Conservation (phyloP, 2,329 filamentous ascomycete species). For the Ophiostoma triangulosporum region DNA sequence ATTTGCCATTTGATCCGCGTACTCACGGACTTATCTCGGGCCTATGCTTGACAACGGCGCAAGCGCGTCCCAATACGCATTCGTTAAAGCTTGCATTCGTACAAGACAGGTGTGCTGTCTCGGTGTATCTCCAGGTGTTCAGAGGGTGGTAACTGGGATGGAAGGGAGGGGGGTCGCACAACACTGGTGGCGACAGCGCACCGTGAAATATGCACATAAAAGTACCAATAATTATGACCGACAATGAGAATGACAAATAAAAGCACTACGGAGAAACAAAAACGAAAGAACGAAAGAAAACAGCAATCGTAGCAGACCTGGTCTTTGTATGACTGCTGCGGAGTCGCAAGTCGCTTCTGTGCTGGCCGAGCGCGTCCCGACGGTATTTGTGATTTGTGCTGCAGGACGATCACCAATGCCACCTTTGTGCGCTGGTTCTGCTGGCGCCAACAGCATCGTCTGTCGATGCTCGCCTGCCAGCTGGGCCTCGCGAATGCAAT, state of each 20-base stretch:
- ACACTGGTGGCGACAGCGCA: background rate
- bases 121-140: background rate
- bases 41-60: background rate
- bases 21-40: constrained; percentile 3
- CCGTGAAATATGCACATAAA: background rate
- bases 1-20: background rate
- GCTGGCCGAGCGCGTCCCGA: background rate
- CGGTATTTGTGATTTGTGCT: no score
- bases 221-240: no score
- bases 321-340: no score
- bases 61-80: background rate
- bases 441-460: no score
- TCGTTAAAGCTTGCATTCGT: background rate
- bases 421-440: no score
- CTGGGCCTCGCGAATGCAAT: no score
- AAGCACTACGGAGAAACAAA: background rate
- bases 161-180: background rate
- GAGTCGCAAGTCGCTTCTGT: background rate
- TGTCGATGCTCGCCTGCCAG: no score
- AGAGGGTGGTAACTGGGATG: background rate
- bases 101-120: background rate
- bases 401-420: no score
- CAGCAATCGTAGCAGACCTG: no score
- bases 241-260: background rate
- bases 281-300: no score